Base-by-base conservation (phyloP, 2,329 filamentous ascomycete genomes). In the Colletotrichum neosansevieriae region DNA sequence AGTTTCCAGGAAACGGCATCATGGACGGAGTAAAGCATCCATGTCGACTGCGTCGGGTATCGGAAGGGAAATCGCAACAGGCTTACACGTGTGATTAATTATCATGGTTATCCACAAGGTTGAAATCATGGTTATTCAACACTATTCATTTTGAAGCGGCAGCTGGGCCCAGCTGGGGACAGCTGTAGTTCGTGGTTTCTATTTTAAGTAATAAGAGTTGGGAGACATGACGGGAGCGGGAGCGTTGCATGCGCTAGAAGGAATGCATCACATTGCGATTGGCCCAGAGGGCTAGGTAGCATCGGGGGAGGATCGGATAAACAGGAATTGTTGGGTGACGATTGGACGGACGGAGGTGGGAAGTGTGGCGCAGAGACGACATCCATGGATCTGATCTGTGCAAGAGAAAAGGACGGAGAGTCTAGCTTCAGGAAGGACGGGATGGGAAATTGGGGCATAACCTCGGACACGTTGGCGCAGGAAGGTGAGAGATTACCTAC, bases 71-170 rank as follows among this genome's bases (percentile, higher is more conserved):
- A 38, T 44, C 29, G 15, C 17, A 24, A 40, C 32, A 34, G 45
- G 45, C 45, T 36, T 34, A 53, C 45, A 47, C 36, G 40, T 44
- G 53, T 56, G 45, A 29, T 29, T 29, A 29, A 9, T 29, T 9
- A 58, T 15, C n/a, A 49, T 24, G 42, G 34, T 58, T 65, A 65
- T 61, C 58, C 58, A 61, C 58, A 61, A 29, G 59, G 53, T 64
- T 68, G 60, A 68, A 58, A 57, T 68, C 65, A 68, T 58, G 54
- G 53, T 68, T 68, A 68, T 58, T 38, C 44, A 56, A 32, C 19
- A 36, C 24, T 17, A 24, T 47, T 6, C 38, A 57, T 7, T 1
- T 11, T 13, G 9, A 36, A 17, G 21, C 29, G 3, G 12, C 45
- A 60, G 58, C 45, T 47, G 45, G 58, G 11, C 7, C 34, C 50